These are phyloP conservation scores for Tulasnella sp. DNA, from an alignment of 768 basidiomycete species.

Conservation along the genomic window DNA sequence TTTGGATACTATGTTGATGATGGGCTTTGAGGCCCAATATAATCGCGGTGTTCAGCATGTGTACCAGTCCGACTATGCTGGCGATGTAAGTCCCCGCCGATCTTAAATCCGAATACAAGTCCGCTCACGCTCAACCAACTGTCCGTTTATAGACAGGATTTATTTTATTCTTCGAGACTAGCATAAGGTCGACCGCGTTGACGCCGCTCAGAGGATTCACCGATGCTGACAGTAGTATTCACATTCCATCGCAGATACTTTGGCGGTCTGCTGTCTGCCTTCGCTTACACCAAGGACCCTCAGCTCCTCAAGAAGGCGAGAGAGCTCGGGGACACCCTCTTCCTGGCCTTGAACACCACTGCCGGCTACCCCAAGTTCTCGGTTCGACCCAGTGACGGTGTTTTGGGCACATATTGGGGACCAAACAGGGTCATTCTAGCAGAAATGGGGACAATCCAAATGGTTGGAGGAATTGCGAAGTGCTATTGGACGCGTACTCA, in stretches of 20 bases:
- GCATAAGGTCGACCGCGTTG: conserved; percentile 44
- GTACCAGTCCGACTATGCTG: not conserved
- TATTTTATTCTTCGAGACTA: conserved; percentile 59
- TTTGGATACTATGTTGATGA: conserved; percentile 74
- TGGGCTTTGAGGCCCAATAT: conserved; percentile 50
- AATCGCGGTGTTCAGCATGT: conserved; percentile 26
- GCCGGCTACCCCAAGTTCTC: conserved; percentile 60
- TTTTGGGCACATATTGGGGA: conserved; percentile 1
- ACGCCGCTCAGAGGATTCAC: not conserved
- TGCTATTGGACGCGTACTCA: not conserved
- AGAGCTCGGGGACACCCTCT: conserved; percentile 51
- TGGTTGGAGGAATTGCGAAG: not conserved
- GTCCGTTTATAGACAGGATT: not conserved
- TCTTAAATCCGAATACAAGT: not conserved
- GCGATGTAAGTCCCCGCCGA: not conserved
- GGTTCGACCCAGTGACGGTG: conserved; percentile 40
- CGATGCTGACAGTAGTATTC: not conserved
- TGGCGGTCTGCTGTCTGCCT: conserved; percentile 75
- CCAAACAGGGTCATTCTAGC: conserved; percentile 1
- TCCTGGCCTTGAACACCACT: conserved; percentile 58
- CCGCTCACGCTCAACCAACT: not conserved
- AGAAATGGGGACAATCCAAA: not conserved
- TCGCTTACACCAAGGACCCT: conserved; percentile 42
- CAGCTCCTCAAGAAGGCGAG: conserved; percentile 28
- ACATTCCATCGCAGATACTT: conserved; percentile 37